Percentiles rank a stretch among this genome's conserved stretches.
These are phyloP conservation scores for Cocos nucifera DNA, from an alignment of 176 grass and related monocot species.

Conservation along the genomic window DNA sequence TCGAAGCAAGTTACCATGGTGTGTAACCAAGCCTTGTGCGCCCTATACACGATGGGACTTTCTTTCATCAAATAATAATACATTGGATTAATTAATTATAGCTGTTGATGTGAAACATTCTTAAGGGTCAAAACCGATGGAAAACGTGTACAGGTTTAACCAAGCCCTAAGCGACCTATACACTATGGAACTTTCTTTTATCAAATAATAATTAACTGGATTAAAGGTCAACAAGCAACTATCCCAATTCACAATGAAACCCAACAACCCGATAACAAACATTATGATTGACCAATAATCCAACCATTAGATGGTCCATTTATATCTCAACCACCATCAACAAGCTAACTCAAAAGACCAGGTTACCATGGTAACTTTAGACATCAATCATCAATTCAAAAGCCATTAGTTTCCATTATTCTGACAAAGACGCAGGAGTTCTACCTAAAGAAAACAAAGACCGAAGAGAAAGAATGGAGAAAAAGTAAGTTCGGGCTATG, in stretches of 20 bases:
- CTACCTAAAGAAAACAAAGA: background rate
- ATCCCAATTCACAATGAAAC: constrained; percentile 22
- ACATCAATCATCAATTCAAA: constrained; percentile 27
- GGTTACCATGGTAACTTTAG: constrained; percentile 22
- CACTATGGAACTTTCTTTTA: constrained; percentile 19
- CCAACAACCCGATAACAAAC: constrained; percentile 15
- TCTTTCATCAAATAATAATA: constrained; percentile 33
- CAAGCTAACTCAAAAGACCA: constrained; percentile 18
- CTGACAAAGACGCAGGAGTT: constrained; percentile 20
- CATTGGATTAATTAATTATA: background rate
- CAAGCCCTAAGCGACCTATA: background rate
- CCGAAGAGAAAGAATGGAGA: constrained; percentile 17
- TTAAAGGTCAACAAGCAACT: constrained; percentile 25
- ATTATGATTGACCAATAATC: constrained; percentile 12
- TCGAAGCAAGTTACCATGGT: no score
- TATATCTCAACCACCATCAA: background rate
- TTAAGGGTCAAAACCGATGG: no score
- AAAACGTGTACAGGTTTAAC: background rate
- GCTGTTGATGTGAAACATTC: no score
- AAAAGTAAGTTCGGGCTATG: constrained; percentile 14
- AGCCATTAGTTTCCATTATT: constrained; percentile 34
- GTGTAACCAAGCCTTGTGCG: background rate
- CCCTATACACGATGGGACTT: constrained; percentile 3
- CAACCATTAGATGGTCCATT: constrained; percentile 1
- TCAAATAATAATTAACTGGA: constrained; percentile 27